Evolutionary conservation across 2,329 filamentous ascomycete genomes (phyloP).

Genomic region (Eutypella sp.): DNA sequence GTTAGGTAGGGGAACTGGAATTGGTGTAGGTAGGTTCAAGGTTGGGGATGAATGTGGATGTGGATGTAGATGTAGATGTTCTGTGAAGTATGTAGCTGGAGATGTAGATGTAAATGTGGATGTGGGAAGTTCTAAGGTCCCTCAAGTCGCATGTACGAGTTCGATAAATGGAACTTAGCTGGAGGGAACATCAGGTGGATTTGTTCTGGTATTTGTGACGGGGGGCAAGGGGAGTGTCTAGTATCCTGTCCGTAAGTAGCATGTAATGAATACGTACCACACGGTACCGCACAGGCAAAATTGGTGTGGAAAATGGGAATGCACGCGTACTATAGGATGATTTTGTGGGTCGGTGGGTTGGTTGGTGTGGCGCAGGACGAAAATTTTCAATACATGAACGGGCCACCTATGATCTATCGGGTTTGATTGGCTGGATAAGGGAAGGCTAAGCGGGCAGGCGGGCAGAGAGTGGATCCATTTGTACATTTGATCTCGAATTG

Average conservation of each 20-base stretch:
- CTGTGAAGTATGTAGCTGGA: neutral
- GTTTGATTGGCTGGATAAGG: neutral
- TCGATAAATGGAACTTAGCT: neutral
- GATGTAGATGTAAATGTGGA: neutral
- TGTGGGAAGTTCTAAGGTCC: neutral
- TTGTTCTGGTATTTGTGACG: neutral
- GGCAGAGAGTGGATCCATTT: too few species aligned
- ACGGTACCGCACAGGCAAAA: neutral
- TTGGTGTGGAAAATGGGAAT: neutral
- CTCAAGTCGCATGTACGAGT: neutral
- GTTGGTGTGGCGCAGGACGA: neutral
- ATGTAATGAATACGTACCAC: neutral
- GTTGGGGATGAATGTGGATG: neutral
- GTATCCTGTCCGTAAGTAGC: neutral
- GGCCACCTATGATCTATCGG: neutral
- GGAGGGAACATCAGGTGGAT: neutral
- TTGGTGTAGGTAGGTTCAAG: neutral
- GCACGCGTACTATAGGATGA: too few species aligned
- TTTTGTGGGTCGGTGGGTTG: neutral
- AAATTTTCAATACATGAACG: neutral
- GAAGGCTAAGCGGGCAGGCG: neutral
- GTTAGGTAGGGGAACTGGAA: too few species aligned
- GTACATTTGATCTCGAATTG: too few species aligned
- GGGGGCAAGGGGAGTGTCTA: neutral
- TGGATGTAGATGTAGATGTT: neutral